These are phyloP conservation scores for Phaeolepiota aurea DNA, from an alignment of 768 basidiomycete genomes.

Conservation along the genomic window DNA sequence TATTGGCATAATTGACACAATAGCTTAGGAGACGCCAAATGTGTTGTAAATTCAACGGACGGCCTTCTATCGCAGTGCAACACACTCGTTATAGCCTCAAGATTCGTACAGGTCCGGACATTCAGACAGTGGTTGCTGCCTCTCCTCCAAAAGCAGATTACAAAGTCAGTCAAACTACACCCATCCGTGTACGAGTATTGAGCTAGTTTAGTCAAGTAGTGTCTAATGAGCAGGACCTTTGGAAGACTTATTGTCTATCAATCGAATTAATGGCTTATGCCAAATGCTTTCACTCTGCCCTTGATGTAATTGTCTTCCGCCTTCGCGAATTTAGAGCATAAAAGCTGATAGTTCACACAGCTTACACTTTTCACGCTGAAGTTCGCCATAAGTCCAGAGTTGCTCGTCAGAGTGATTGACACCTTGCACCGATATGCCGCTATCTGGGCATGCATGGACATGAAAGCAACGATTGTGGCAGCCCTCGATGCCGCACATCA, in stretches of 20 bases:
- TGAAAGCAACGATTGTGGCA: slow-evolving; percentile 40
- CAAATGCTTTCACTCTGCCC: slow-evolving; percentile 58
- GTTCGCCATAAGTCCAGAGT: slow-evolving; percentile 39
- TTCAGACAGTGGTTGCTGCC: slow-evolving; percentile 74
- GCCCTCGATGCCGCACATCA: slow-evolving; percentile 58
- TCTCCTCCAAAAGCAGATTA: slow-evolving; percentile 44
- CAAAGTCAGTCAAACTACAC: slow-evolving; percentile 27
- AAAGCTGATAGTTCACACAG: slow-evolving; percentile 18
- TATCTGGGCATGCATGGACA: slow-evolving; percentile 76
- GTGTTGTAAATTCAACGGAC: slow-evolving; percentile 23
- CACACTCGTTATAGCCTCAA: slow-evolving; percentile 43
- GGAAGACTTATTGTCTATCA: slow-evolving; percentile 47
- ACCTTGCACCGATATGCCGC: slow-evolving; percentile 62
- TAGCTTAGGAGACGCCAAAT: slow-evolving; percentile 21
- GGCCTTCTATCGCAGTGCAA: slow-evolving; percentile 34
- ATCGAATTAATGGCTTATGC: slow-evolving; percentile 53
- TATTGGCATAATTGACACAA: slow-evolving; percentile 1
- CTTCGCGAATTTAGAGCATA: background rate
- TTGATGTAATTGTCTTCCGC: slow-evolving; percentile 45
- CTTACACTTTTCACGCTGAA: slow-evolving; percentile 46
- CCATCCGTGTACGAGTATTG: background rate
- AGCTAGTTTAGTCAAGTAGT: too few relatives aligned
- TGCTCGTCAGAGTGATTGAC: slow-evolving; percentile 57
- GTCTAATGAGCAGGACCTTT: too few relatives aligned
- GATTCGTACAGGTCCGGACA: slow-evolving; percentile 68